Base-by-base conservation (phyloP, 352 stramenopile genomes). In the Albugo laibachii region DNA sequence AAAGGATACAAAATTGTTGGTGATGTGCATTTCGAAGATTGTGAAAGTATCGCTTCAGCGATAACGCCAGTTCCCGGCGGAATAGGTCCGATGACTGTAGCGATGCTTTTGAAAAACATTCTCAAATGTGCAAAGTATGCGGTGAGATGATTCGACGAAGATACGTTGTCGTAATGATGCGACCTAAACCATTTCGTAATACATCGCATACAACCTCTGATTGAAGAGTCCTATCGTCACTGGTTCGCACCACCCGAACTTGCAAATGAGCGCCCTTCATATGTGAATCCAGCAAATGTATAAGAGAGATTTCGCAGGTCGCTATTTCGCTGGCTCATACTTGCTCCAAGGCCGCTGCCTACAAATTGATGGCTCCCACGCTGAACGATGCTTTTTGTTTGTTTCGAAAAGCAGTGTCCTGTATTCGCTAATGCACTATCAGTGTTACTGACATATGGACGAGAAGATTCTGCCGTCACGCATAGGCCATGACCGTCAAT, bases 31-130 rank as follows among this genome's bases (percentile, higher is more conserved):
- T 98, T 94, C 66, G 75, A 77, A 12, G 79, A 69, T 51, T 92
- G 69, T 11, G 79, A 58, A 45, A 60, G 69, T 27, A 73, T 93
- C 34, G 92, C 80, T 15, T 86, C 78, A 5, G 83, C 80, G 45
- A 98, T 99, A 62, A 99, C 95, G 21, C 96, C 96, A 1, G 96
- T 99, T 41, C 93, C 94, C 2, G 79, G 80, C 40, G 76, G 76
- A 53, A 96, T 99, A 41, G 96, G 96, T n/a, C 96, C 96, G 24
- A 99, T 99, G 95, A 99, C 91, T 21, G 93, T 97, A 54, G 85
- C 89, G 13, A 96, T 95, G 81, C 66, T 95, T 45, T 69, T 95
- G 41, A 71, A 73, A 45, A 95, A 95, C 63, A 74, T 63, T 10
- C 63, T 86, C 36, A 54, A 57, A 37, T 81, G 69, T 48, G 69